Evolutionary conservation across 306 rosid genomes (phyloP).

Genomic region (Cicer pinnatifidum): DNA sequence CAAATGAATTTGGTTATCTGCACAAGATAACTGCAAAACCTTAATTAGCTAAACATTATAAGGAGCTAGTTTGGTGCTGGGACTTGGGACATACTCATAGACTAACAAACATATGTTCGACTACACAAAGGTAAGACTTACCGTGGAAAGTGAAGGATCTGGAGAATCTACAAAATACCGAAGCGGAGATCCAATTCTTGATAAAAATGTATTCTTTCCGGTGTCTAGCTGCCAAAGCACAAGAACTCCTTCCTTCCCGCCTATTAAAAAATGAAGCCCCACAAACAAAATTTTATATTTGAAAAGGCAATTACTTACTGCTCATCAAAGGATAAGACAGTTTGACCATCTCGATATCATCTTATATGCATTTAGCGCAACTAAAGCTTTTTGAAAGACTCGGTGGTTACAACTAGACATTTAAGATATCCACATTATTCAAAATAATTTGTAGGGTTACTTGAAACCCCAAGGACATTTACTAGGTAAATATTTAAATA

Average conservation of each 20-base stretch:
- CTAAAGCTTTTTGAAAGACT: constrained; percentile 21
- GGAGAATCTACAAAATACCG: constrained; percentile 72
- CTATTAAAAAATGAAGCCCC: constrained; percentile 51
- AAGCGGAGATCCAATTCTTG: constrained; percentile 93
- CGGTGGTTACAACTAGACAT: background rate
- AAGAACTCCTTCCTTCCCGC: constrained; percentile 96
- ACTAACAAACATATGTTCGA: constrained; percentile 18
- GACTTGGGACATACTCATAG: constrained; percentile 32
- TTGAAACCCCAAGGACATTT: constrained; percentile 14
- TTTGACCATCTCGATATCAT: background rate
- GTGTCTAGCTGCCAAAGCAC: constrained; percentile 95
- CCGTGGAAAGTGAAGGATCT: constrained; percentile 81
- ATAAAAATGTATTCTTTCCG: constrained; percentile 76
- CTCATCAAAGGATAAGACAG: constrained; percentile 6
- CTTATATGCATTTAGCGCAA: constrained; percentile 12
- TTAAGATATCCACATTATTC: constrained; percentile 9
- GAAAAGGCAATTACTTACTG: constrained; percentile 17
- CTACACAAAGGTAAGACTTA: constrained; percentile 52
- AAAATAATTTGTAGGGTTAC: constrained; percentile 18
- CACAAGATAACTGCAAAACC: constrained; percentile 78
- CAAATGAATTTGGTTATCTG: constrained; percentile 88
- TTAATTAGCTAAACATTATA: constrained; percentile 57
- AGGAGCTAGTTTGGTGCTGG: constrained; percentile 35
- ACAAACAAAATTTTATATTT: constrained; percentile 40
- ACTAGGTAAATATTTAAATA: constrained; percentile 9